Percentiles rank a stretch among this genome's conserved stretches.
These are phyloP conservation scores for Podospora conica DNA, from an alignment of 495 filamentous ascomycete species.

Conservation along the genomic window DNA sequence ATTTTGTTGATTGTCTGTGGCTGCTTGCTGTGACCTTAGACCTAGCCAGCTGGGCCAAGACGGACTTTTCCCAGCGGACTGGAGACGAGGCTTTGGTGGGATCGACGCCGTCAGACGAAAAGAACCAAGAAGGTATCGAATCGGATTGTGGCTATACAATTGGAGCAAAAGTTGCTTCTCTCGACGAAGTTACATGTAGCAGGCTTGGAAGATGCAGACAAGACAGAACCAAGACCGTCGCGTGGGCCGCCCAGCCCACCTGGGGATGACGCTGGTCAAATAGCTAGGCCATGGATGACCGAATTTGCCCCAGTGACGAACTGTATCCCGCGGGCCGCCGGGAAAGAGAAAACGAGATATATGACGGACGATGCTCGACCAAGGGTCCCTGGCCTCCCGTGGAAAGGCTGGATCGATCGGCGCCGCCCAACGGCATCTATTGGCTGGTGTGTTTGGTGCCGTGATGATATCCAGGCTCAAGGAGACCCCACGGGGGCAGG, in stretches of 20 bases:
- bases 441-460: conserved; percentile 17
- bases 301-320: background rate
- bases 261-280: conserved; percentile 8
- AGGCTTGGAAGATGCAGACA: background rate
- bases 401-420: conserved; percentile 2
- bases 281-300: conserved; percentile 1
- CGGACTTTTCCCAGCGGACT: background rate
- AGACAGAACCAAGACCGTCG: background rate
- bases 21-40: background rate
- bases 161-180: background rate
- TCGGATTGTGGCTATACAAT: background rate
- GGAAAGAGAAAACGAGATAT: conserved; percentile 13
- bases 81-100: conserved; percentile 5
- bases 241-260: conserved; percentile 1
- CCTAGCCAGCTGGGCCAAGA: background rate
- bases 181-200: background rate
- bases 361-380: conserved; percentile 1
- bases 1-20: conserved; percentile 1
- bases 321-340: conserved; percentile 15
- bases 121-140: background rate
- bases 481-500: background rate
- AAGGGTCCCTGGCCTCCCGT: background rate
- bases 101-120: background rate
- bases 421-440: conserved; percentile 11
- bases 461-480: conserved; percentile 7